phyloP scores from a whole-genome alignment of 306 rosid genomes.

The Dicorynia guianensis region DNA sequence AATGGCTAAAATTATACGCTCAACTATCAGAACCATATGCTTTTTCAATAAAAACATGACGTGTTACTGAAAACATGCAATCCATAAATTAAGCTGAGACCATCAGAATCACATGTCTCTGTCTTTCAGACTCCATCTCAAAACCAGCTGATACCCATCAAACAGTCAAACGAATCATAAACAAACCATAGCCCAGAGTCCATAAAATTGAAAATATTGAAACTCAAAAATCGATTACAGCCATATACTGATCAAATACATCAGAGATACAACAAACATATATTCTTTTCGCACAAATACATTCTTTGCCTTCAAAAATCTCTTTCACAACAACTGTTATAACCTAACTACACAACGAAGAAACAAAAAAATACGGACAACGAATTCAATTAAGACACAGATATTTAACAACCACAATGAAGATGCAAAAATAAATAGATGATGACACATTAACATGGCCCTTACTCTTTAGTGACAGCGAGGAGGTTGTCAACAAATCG shows the following conservation, averaged over 20 bases:
- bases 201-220: conserved; percentile 9
- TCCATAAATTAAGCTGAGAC: too few species aligned
- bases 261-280: neutral
- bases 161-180: conserved; percentile 23
- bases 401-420: conserved; percentile 13
- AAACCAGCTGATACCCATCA: conserved; percentile 19
- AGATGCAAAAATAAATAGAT: neutral
- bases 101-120: too few species aligned
- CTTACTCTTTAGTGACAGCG: conserved; percentile 87
- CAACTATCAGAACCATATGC: too few species aligned
- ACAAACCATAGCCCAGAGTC: conserved; percentile 12
- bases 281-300: neutral
- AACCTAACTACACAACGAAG: neutral
- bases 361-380: neutral
- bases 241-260: neutral
- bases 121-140: neutral
- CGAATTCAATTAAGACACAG: conserved; percentile 1
- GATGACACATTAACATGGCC: conserved; percentile 12
- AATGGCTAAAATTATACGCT: too few species aligned
- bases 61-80: too few species aligned
- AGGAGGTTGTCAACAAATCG: conserved; percentile 70
- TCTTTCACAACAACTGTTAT: neutral
- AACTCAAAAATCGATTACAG: neutral
- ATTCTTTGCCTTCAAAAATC: conserved; percentile 8
- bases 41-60: too few species aligned